phyloP scores from a whole-genome alignment of 768 basidiomycete species.

The Tricholoma furcatifolium region DNA sequence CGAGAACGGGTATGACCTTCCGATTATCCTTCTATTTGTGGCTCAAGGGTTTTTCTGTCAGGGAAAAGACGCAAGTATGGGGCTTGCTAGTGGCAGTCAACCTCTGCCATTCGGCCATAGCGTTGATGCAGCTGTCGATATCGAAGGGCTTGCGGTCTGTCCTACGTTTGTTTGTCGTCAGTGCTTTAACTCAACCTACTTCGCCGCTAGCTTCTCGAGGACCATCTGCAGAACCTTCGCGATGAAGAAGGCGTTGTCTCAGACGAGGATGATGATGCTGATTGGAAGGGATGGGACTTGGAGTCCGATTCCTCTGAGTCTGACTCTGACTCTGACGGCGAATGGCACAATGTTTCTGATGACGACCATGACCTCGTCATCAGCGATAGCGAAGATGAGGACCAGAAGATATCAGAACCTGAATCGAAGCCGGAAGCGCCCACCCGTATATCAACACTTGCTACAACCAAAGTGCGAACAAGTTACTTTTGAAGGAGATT shows the following conservation, averaged over 20 bases:
- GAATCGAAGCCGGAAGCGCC: conserved; percentile 29
- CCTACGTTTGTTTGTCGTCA: not conserved
- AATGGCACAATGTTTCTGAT: conserved; percentile 85
- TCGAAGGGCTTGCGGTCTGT: conserved; percentile 85
- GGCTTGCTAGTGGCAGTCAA: conserved; percentile 56
- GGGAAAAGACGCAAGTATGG: conserved; percentile 92
- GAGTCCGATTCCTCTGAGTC: conserved; percentile 65
- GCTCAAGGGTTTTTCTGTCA: conserved; percentile 26
- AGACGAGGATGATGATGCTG: conserved; percentile 57
- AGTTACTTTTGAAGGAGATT: not conserved
- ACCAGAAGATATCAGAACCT: conserved; percentile 42
- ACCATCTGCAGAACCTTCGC: conserved; percentile 72
- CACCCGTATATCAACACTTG: conserved; percentile 60
- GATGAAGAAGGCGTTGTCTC: conserved; percentile 56
- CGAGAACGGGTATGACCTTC: conserved; percentile 68
- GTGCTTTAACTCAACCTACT: not conserved
- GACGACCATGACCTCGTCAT: conserved; percentile 67
- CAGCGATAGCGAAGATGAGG: conserved; percentile 85
- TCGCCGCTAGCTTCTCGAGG: conserved; percentile 73
- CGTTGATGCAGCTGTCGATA: conserved; percentile 72
- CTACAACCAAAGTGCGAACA: conserved; percentile 72
- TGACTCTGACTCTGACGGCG: conserved; percentile 61
- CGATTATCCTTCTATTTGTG: not conserved
- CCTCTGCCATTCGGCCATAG: conserved; percentile 84
- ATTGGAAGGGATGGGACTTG: conserved; percentile 89